Evolutionary conservation across 805 yeast genomes (phyloP).

Genomic region (Candida michaelii): DNA sequence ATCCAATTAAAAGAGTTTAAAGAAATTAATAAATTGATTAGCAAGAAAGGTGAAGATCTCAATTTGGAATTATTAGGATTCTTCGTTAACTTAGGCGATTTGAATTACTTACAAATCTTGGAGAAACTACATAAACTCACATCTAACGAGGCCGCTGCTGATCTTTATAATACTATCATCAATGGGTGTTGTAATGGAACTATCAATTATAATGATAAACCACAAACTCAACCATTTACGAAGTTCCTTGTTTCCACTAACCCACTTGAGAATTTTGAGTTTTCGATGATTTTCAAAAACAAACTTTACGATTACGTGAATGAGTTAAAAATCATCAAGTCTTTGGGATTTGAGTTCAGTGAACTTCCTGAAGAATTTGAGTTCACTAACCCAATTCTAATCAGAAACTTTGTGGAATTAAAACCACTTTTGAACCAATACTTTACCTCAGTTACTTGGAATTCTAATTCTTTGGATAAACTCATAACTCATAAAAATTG

Average conservation of each 20-base stretch:
- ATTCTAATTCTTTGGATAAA: slow-evolving; percentile 10
- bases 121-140: slow-evolving; percentile 3
- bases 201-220: slow-evolving; percentile 8
- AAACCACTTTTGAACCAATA: background rate
- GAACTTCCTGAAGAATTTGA: background rate
- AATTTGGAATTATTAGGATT: background rate
- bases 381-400: slow-evolving; percentile 6
- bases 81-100: slow-evolving; percentile 1
- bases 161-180: slow-evolving; percentile 4
- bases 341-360: slow-evolving; percentile 10
- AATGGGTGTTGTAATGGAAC: slow-evolving; percentile 13
- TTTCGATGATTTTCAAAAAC: slow-evolving; percentile 18
- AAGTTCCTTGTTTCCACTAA: slow-evolving; percentile 15
- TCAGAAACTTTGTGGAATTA: background rate
- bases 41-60: background rate
- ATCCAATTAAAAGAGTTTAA: slow-evolving; percentile 5
- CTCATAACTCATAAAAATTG: slow-evolving; percentile 13
- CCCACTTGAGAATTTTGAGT: slow-evolving; percentile 20
- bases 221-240: slow-evolving; percentile 5
- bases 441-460: slow-evolving; percentile 5
- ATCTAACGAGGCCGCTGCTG: too few relatives aligned
- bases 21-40: background rate
- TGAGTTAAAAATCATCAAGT: slow-evolving; percentile 16
- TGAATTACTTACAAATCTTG: slow-evolving; percentile 8
- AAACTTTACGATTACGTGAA: slow-evolving; percentile 19